Evolutionary conservation across 352 stramenopile species (phyloP), one percentile per base, ranked within the genome.

Genomic region (Pythium aquatile): DNA sequence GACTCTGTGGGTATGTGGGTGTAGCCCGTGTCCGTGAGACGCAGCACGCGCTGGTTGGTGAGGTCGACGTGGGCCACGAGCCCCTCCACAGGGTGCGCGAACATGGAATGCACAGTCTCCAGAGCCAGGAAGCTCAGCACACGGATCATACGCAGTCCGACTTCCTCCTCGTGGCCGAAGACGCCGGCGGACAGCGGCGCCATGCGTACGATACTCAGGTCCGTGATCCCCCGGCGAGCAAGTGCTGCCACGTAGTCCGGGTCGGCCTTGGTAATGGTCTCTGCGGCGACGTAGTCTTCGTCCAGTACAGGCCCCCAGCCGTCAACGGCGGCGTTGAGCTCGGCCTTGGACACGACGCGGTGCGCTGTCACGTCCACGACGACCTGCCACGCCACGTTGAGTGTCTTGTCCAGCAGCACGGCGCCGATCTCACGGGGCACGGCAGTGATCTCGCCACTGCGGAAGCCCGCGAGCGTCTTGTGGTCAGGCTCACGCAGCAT

Each of bases 401-500:
- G 63, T n/a, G 51, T 48, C 49, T 73, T 70, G 57, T 84, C 65
- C 16, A 84, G 72, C 54, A 84, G 51, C 17, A 84, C 39, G 29
- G 68, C 67, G 26, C 76, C 72, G 48, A 84, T 65, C 51, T 84
- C 76, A 3, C 76, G 76, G 8, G 76, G 76, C 32, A 84, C 72
- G 37, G 65, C 33, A 14, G 39, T 24, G 13, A 47, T 5, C 14
- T 81, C 63, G 13, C 74, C 69, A 4, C 40, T 17, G 33, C 67
- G 58, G 53, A 81, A 84, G 40, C 73, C 71, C 53, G 62, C 47
- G 48, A 84, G 57, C 29, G 74, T 84, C 32, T 64, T 48, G 65
- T 84, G 72, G 52, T 84, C 72, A 2, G 76, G 76, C 55, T 81
- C 76, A 52, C 76, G 78, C 61, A 84, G 59, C 74, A 84, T 76